These are phyloP conservation scores for Kodamaea kakaduensis DNA, from an alignment of 805 yeast genomes.

Conservation along the genomic window DNA sequence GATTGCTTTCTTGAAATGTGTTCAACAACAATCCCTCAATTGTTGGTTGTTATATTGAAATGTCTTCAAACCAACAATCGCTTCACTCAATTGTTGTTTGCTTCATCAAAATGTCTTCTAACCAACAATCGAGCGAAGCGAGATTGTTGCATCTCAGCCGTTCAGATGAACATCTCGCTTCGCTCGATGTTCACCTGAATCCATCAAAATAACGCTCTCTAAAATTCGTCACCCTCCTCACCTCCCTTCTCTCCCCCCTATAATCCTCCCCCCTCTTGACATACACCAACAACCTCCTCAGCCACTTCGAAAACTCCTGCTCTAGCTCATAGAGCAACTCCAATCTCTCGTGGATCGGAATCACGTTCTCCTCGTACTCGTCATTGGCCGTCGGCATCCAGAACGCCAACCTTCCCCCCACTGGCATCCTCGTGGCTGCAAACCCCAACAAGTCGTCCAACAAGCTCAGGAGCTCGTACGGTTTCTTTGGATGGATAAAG, in stretches of 20 bases:
- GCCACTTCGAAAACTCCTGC: constrained; percentile 92
- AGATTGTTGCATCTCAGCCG: too few species aligned
- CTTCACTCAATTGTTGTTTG: too few species aligned
- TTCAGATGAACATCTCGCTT: too few species aligned
- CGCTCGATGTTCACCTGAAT: too few species aligned
- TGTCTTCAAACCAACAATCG: too few species aligned
- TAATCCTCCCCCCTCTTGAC: constrained; percentile 53
- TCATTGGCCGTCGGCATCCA: constrained; percentile 99
- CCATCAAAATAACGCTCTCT: constrained; percentile 75
- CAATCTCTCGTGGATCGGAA: constrained; percentile 75
- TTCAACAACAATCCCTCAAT: too few species aligned
- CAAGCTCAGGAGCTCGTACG: constrained; percentile 73
- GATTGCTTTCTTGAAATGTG: too few species aligned
- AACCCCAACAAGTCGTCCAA: constrained; percentile 74
- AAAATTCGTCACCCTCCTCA: constrained; percentile 50
- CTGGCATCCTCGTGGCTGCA: constrained; percentile 65
- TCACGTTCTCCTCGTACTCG: constrained; percentile 60
- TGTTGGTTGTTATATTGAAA: too few species aligned
- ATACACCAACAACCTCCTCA: constrained; percentile 79
- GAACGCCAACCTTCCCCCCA: constrained; percentile 78
- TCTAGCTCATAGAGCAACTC: constrained; percentile 71
- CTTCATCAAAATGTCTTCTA: too few species aligned
- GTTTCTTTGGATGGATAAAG: constrained; percentile 89
- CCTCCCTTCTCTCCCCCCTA: constrained; percentile 46
- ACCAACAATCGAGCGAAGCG: too few species aligned